Base-by-base conservation (phyloP, 2,329 filamentous ascomycete species). In the Venturiaceae sp. region DNA sequence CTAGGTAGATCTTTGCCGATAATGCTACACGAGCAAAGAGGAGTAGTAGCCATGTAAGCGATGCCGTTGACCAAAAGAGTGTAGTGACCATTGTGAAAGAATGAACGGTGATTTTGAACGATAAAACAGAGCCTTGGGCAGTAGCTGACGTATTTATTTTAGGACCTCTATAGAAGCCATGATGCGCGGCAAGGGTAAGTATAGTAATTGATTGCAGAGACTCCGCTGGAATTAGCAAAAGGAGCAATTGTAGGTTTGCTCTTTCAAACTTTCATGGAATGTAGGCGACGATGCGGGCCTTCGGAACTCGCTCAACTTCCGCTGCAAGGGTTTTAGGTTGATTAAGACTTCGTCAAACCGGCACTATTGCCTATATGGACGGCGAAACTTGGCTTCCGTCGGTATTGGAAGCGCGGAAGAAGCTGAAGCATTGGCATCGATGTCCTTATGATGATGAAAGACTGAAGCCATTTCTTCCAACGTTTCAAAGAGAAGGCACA, bases 1-100 rank as follows among this genome's bases (percentile, higher is more conserved):
- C 30, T 6, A 60, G 55, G 23, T 53, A 60, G 23, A 59, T 36
- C 14, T 23, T 59, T 5, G 23, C 41, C 16, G 41, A 39, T 19
- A 34, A 9, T 7, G n/a, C 34, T 23, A 30, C 21, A 4, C 28
- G 34, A 37, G 6, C 11, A 8, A 36, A 37, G 3, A 36, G 44
- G 34, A 32, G 16, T 23, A 57, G 3, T 33, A 28, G 13, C 41
- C 41, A 57, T 36, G 60, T n/a, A 50, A 50, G 44, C 44, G 30
- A 8, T 30, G 44, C 44, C 13, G 26, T 13, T 16, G 9, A 28
- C 26, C 23, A 50, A 50, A 32, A 30, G 44, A 30, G 8, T n/a
- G 44, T 9, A 30, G 3, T n/a, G 26, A 30, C 44, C 44, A 50
- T 50, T 26, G 44, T 50, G 44, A 50, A 50, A 3, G 44, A 50